phyloP scores from a whole-genome alignment of 257 asterid genomes.

The Cynanchum wilfordii region DNA sequence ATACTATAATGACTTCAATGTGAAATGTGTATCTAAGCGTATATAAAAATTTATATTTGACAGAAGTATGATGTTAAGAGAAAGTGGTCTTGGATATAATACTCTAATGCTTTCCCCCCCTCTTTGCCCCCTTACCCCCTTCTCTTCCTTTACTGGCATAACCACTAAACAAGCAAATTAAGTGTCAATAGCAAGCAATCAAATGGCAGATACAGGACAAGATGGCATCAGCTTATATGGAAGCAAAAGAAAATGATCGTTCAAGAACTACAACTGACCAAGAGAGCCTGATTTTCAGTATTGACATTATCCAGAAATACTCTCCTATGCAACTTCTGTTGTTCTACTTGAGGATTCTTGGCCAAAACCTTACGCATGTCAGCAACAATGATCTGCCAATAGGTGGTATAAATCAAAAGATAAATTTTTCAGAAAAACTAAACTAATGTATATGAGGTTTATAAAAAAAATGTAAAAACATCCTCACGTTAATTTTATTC shows the following conservation, averaged over 20 bases:
- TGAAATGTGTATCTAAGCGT: not conserved
- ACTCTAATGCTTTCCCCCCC: not conserved
- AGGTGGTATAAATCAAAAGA: constrained; percentile 7
- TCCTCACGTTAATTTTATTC: constrained; percentile 77
- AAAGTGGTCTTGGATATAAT: not conserved
- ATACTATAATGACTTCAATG: not conserved
- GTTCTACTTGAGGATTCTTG: constrained; percentile 92
- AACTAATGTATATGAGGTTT: not conserved
- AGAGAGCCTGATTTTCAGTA: constrained; percentile 84
- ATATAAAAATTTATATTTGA: not conserved
- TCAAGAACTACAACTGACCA: constrained; percentile 43
- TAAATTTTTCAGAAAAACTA: constrained; percentile 12
- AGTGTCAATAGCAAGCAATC: not conserved
- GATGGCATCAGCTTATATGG: not conserved
- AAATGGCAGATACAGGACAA: not conserved
- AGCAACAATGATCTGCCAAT: constrained; percentile 76
- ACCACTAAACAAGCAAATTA: not conserved
- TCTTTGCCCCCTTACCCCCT: not conserved
- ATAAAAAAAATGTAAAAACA: constrained; percentile 12
- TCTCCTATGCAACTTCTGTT: constrained; percentile 86
- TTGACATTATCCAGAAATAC: constrained; percentile 75
- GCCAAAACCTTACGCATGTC: constrained; percentile 96
- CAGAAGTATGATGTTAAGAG: not conserved
- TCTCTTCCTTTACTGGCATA: not conserved
- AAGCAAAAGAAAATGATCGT: not conserved